phyloP scores from a whole-genome alignment of 768 basidiomycete species.

The Artomyces pyxidatus region DNA sequence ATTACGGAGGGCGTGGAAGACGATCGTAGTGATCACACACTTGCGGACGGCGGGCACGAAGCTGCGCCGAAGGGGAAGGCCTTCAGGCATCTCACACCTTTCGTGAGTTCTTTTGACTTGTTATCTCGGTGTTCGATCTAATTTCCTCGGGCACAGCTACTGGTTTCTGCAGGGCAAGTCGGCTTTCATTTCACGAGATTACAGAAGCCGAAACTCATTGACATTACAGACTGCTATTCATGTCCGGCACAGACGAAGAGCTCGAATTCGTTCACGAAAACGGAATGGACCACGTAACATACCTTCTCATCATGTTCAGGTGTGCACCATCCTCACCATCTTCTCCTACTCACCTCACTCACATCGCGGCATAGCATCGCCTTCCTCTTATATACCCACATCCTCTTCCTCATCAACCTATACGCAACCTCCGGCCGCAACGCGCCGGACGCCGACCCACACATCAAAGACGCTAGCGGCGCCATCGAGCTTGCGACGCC shows the following conservation, averaged over 20 bases:
- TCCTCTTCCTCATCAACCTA: slow-evolving; percentile 61
- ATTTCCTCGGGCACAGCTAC: slow-evolving; percentile 35
- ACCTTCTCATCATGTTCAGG: slow-evolving; percentile 80
- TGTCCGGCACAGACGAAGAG: slow-evolving; percentile 93
- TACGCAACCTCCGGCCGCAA: slow-evolving; percentile 59
- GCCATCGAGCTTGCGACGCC: slow-evolving; percentile 36
- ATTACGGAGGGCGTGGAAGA: slow-evolving; percentile 34
- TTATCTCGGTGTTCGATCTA: not conserved
- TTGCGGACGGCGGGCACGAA: slow-evolving; percentile 35
- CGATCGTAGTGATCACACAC: slow-evolving; percentile 57
- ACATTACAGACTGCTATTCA: slow-evolving; percentile 68
- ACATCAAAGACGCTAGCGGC: slow-evolving; percentile 19
- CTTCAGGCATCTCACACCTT: slow-evolving; percentile 84
- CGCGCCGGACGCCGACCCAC: slow-evolving; percentile 24
- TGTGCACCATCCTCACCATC: slow-evolving; percentile 18
- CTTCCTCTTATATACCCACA: slow-evolving; percentile 71
- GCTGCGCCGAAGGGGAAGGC: slow-evolving; percentile 32
- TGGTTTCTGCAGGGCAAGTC: slow-evolving; percentile 60
- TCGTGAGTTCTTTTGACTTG: slow-evolving; percentile 44
- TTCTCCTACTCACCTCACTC: slow-evolving; percentile 7
- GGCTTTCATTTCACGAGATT: no score
- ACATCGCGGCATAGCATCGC: slow-evolving; percentile 40
- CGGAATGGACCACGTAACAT: slow-evolving; percentile 90
- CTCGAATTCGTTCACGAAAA: slow-evolving; percentile 56
- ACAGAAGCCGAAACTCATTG: not conserved